Percentiles rank a stretch among this genome's conserved stretches.
These are phyloP conservation scores for Helotiales sp. DNA, from an alignment of 2,329 filamentous ascomycete species.

Conservation along the genomic window DNA sequence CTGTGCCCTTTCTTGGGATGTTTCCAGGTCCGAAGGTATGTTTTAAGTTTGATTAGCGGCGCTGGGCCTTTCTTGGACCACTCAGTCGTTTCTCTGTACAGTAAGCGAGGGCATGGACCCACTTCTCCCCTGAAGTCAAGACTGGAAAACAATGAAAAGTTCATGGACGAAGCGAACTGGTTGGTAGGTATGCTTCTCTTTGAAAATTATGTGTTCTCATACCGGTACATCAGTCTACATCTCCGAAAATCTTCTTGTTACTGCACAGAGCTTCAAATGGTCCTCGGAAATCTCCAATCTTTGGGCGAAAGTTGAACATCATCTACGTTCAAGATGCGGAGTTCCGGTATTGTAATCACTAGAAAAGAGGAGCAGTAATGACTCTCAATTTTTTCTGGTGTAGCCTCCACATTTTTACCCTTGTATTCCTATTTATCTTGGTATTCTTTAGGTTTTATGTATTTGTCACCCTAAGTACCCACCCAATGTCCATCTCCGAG, in stretches of 20 bases:
- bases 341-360: not conserved
- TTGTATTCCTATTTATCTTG: too few relatives aligned
- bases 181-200: not conserved
- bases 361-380: too few relatives aligned
- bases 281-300: too few relatives aligned
- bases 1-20: constrained; percentile 6
- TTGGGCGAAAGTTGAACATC: too few relatives aligned
- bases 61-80: not conserved
- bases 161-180: not conserved
- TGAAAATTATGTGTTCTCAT: not conserved
- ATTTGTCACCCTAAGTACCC: not conserved
- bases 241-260: not conserved
- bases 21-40: constrained; percentile 13
- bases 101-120: not conserved
- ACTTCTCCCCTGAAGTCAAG: not conserved
- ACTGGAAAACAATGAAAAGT: not conserved
- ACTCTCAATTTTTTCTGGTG: too few relatives aligned
- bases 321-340: not conserved
- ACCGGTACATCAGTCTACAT: not conserved
- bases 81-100: not conserved
- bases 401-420: too few relatives aligned
- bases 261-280: too few relatives aligned
- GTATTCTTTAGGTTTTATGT: too few relatives aligned
- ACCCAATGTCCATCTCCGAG: not conserved
- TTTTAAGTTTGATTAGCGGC: constrained; percentile 6